These are phyloP conservation scores for Pharnaceum exiguum DNA, from an alignment of 148 eudicot genomes.

Conservation along the genomic window DNA sequence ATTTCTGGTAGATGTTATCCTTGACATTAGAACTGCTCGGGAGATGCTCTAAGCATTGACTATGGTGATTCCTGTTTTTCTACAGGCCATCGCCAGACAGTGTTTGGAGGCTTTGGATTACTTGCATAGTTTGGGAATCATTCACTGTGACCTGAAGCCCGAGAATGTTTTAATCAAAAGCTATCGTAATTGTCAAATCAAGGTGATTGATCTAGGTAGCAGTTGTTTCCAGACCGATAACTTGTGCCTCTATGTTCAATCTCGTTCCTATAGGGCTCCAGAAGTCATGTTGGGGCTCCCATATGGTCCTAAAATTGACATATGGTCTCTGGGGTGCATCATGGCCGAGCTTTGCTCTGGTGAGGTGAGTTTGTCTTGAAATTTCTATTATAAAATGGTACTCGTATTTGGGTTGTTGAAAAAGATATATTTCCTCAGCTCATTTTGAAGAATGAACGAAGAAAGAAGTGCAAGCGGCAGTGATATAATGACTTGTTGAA, in stretches of 20 bases:
- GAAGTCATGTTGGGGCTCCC: constrained; percentile 95
- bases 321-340: constrained; percentile 97
- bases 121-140: constrained; percentile 73
- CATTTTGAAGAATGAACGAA: too few species aligned
- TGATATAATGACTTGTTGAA: too few species aligned
- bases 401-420: too few species aligned
- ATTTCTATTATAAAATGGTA: too few species aligned
- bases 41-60: neutral
- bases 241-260: constrained; percentile 78
- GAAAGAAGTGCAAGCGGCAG: too few species aligned
- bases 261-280: constrained; percentile 96
- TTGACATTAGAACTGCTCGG: neutral
- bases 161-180: constrained; percentile 90
- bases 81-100: constrained; percentile 73
- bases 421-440: neutral
- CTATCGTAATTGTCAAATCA: constrained; percentile 83
- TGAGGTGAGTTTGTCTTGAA: constrained; percentile 45
- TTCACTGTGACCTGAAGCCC: constrained; percentile 96
- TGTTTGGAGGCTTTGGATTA: constrained; percentile 86
- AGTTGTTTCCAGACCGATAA: constrained; percentile 83
- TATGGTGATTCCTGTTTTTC: neutral
- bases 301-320: constrained; percentile 85
- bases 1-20: neutral
- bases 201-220: constrained; percentile 95
- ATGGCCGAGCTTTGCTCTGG: constrained; percentile 86